These are phyloP conservation scores for Quercus lobata DNA, from an alignment of 331 rosid species.

Conservation along the genomic window DNA sequence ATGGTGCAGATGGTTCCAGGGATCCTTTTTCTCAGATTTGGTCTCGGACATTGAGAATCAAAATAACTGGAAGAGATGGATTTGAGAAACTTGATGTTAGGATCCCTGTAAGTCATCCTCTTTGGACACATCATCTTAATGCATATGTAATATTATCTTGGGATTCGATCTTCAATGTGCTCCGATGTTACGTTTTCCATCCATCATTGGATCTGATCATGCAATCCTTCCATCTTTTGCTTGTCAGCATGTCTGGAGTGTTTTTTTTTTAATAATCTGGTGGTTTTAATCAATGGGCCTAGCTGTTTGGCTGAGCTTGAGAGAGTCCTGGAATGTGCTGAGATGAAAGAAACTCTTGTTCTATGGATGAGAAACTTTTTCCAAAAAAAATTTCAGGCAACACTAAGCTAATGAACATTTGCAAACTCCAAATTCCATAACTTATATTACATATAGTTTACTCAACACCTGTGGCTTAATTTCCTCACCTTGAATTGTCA, in stretches of 20 bases:
- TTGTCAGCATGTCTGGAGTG: not conserved
- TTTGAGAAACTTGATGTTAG: conserved; percentile 79
- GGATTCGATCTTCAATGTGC: not conserved
- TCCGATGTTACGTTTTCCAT: not conserved
- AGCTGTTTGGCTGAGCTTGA: not conserved
- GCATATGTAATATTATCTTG: not conserved
- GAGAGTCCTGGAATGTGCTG: not conserved
- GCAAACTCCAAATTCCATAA: not conserved
- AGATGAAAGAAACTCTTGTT: not conserved
- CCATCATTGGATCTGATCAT: not conserved
- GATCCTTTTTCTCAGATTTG: conserved; percentile 67
- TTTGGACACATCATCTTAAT: not conserved
- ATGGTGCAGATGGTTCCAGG: conserved; percentile 69
- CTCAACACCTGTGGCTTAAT: not conserved
- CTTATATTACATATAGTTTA: not conserved
- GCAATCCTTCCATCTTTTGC: not conserved
- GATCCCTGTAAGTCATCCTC: conserved; percentile 75
- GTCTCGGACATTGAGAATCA: conserved; percentile 80
- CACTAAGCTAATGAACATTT: not conserved
- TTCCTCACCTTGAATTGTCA: not conserved
- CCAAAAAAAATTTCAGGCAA: not conserved
- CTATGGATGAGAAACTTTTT: not conserved
- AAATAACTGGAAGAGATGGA: conserved; percentile 91
- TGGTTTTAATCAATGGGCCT: not conserved
- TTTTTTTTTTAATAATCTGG: not conserved